Percentiles rank a stretch among this genome's conserved stretches.
Conservation (phyloP, 169 alveolate genomes). For the Plasmodium vivax region DNA sequence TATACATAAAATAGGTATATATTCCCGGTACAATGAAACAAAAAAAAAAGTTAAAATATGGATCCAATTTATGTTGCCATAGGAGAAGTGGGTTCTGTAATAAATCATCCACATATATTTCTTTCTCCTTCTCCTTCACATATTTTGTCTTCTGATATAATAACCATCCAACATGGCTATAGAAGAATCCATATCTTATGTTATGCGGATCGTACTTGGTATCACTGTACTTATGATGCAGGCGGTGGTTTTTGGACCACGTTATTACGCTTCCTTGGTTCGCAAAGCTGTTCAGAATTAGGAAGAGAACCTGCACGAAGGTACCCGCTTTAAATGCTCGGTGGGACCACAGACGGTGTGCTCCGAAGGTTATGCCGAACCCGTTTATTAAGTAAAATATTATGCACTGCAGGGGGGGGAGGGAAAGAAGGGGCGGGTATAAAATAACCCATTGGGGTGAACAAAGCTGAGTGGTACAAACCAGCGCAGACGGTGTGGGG, state of each 20-base stretch:
- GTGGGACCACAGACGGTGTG: slow-evolving; percentile 92
- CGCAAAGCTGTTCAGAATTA: slow-evolving; percentile 86
- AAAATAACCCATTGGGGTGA: neutral
- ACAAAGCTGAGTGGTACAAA: neutral
- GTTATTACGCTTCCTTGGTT: slow-evolving; percentile 88
- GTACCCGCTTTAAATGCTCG: slow-evolving; percentile 86
- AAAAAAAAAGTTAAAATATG: slow-evolving; percentile 84
- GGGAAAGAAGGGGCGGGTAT: neutral
- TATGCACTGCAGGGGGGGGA: slow-evolving; percentile 51
- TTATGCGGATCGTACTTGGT: slow-evolving; percentile 89
- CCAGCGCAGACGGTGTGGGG: neutral
- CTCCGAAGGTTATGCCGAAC: slow-evolving; percentile 90
- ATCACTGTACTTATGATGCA: slow-evolving; percentile 88
- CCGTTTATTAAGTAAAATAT: slow-evolving; percentile 82
- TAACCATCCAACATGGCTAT: slow-evolving; percentile 91
- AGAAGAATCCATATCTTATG: slow-evolving; percentile 86
- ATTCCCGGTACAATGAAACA: slow-evolving; percentile 86
- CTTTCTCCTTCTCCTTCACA: slow-evolving; percentile 77
- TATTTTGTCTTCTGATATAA: slow-evolving; percentile 79
- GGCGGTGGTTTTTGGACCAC: slow-evolving; percentile 89
- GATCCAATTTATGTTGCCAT: slow-evolving; percentile 82
- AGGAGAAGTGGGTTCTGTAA: slow-evolving; percentile 75
- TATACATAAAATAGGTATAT: slow-evolving; percentile 79
- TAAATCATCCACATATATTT: slow-evolving; percentile 78
- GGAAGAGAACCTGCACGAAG: slow-evolving; percentile 78